Evolutionary conservation across 1,284 basidiomycete species (phyloP).

Genomic region (Porodaedalea pini): DNA sequence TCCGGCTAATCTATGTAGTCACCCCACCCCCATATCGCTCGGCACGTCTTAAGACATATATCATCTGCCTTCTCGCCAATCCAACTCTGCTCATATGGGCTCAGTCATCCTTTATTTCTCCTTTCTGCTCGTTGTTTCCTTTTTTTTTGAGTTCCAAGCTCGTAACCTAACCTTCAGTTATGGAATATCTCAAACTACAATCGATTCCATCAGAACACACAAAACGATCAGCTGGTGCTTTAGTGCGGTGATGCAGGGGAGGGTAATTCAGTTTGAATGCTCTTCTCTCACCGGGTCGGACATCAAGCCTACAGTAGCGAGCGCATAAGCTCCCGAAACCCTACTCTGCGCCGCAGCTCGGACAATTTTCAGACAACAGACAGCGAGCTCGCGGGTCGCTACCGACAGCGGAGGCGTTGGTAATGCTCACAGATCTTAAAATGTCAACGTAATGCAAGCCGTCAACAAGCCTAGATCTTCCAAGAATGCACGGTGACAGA

Average conservation of each 20-base stretch:
- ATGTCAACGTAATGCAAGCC: not conserved
- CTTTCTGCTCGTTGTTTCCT: not conserved
- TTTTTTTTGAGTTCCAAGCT: not conserved
- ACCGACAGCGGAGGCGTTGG: no score
- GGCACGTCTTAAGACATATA: no score
- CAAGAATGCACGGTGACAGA: not conserved
- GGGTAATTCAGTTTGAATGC: not conserved
- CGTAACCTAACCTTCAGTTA: no score
- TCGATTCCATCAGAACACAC: not conserved
- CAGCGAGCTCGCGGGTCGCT: no score
- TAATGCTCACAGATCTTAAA: no score
- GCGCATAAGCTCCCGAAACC: not conserved
- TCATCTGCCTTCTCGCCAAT: not conserved
- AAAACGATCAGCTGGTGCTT: not conserved
- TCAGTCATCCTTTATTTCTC: not conserved
- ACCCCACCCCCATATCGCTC: constrained; percentile 1
- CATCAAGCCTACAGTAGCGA: not conserved
- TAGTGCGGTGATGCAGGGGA: not conserved
- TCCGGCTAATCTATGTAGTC: not conserved
- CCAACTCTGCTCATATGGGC: not conserved
- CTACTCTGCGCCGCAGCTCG: constrained; percentile 1
- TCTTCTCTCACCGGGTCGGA: constrained; percentile 1
- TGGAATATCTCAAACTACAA: no score
- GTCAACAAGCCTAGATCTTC: not conserved
- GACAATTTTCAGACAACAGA: not conserved